Evolutionary conservation across 176 grass and related monocot genomes (phyloP), one percentile per base, ranked within the genome.

Genomic region (Triticum monococcum): DNA sequence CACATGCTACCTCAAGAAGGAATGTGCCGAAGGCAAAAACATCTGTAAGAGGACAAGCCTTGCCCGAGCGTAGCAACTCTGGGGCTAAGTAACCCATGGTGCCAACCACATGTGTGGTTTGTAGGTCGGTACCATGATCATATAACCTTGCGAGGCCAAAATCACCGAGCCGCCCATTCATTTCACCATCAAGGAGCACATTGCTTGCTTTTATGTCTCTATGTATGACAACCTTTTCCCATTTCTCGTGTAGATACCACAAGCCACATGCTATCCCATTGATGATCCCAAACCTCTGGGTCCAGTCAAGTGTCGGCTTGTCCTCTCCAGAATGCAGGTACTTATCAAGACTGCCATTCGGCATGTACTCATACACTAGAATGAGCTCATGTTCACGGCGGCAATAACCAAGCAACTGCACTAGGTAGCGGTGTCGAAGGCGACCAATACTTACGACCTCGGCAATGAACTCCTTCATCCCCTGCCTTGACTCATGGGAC

Each of bases 301-400:
- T 22, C 77, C 85, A 87, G 4, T 46, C 23, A 4, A 87, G 25
- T 0, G 25, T 46, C 0, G 84, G 23, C 9, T 33, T 17, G 1
- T 52, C 24, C 9, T 20, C 32, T 9, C 24, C 40, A 1, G 25
- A 18, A 9, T 72, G 16, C 23, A 87, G 23, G 1, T 60, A 50
- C 1, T 64, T 80, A 22, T 80, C 85, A 2, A 87, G 85, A 11
- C 85, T 87, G 0, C 85, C 85, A 3, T 80, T 45, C 3, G 41
- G 41, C 41, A 45, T 45, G 41, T 45, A 45, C 41, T 45, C 41
- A 3, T 45, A 45, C 70, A 93, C 91, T 50, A 93, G 12, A 32
- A 90, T 63, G 23, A 93, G 85, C 24, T 93, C 91, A 9, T 85
- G 84, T 64, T 90, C 87, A 5, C 88, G 59, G 12, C 88, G 25